Conservation (phyloP, 371 early-diverging fungal genomes). For the Apophysomyces trapeziformis region DNA sequence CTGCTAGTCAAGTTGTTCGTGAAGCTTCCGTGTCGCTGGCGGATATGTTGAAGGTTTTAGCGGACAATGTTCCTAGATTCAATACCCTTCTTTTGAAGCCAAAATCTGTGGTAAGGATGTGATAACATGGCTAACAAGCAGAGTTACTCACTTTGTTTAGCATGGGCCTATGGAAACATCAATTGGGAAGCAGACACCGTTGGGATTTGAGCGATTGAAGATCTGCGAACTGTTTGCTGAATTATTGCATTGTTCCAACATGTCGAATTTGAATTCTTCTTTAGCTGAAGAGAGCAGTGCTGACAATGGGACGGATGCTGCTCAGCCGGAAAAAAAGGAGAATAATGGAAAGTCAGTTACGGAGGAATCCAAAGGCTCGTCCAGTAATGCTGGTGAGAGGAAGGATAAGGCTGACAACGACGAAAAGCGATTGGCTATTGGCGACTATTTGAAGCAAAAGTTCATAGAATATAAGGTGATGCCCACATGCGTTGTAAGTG, state of each 20-base stretch:
- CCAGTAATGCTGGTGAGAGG: neutral
- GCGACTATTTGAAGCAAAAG: conserved; percentile 70
- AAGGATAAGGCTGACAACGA: neutral
- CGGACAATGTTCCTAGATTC: conserved; percentile 70
- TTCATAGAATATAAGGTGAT: conserved; percentile 68
- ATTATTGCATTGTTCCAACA: conserved; percentile 85
- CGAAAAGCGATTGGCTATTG: conserved; percentile 47
- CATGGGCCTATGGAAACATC: conserved; percentile 62
- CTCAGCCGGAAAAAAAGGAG: neutral
- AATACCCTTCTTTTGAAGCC: conserved; percentile 62
- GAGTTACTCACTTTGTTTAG: conserved; percentile 10
- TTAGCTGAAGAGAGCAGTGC: conserved; percentile 1
- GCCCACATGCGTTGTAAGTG: conserved; percentile 58
- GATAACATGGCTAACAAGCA: conserved; percentile 11
- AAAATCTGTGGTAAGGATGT: conserved; percentile 56
- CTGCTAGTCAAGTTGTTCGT: conserved; percentile 21
- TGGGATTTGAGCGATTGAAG: conserved; percentile 92
- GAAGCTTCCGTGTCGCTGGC: conserved; percentile 56
- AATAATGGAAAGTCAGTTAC: conserved; percentile 7
- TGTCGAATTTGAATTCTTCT: conserved; percentile 65
- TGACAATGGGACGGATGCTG: neutral
- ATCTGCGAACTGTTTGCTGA: conserved; percentile 97
- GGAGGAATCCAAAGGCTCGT: neutral
- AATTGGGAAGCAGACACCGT: conserved; percentile 70
- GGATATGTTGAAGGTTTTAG: conserved; percentile 81